These are phyloP conservation scores for Macrolepiota dolichaula DNA, from an alignment of 768 basidiomycete genomes.

Conservation along the genomic window DNA sequence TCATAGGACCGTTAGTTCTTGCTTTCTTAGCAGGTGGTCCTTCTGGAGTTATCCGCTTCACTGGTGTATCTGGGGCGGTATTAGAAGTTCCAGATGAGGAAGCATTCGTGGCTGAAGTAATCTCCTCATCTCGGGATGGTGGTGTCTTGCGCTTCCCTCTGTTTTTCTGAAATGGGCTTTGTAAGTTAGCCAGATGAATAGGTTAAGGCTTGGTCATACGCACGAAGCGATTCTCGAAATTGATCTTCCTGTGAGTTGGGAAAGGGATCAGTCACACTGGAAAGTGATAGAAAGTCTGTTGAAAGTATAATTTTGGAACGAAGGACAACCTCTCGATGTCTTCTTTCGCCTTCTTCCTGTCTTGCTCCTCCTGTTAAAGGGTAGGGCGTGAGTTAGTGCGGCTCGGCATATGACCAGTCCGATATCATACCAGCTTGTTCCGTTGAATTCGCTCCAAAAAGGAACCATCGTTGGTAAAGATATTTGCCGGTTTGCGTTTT, in stretches of 20 bases:
- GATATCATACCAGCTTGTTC: slow-evolving; percentile 43
- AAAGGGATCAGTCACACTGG: neutral
- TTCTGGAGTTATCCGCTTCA: neutral
- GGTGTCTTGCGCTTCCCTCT: slow-evolving; percentile 54
- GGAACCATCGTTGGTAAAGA: slow-evolving; percentile 69
- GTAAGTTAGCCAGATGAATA: neutral
- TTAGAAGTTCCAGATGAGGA: slow-evolving; percentile 10
- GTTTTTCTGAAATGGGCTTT: slow-evolving; percentile 37
- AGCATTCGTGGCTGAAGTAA: slow-evolving; percentile 11
- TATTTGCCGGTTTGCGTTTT: slow-evolving; percentile 39
- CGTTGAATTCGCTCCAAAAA: slow-evolving; percentile 65
- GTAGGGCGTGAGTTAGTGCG: neutral
- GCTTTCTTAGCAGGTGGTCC: slow-evolving; percentile 4
- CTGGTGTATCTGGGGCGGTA: slow-evolving; percentile 11
- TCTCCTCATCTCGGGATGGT: slow-evolving; percentile 21
- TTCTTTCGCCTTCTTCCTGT: slow-evolving; percentile 53
- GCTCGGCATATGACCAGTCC: neutral
- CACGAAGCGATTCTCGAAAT: slow-evolving; percentile 62
- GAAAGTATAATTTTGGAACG: neutral
- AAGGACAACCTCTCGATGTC: slow-evolving; percentile 41
- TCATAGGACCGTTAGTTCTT: neutral
- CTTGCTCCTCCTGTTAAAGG: slow-evolving; percentile 49
- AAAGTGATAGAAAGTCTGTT: neutral
- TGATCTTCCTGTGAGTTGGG: slow-evolving; percentile 43
- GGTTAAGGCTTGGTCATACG: slow-evolving; percentile 20